Base-by-base conservation (phyloP, 2,329 filamentous ascomycete genomes). In the Endothia cerciana region DNA sequence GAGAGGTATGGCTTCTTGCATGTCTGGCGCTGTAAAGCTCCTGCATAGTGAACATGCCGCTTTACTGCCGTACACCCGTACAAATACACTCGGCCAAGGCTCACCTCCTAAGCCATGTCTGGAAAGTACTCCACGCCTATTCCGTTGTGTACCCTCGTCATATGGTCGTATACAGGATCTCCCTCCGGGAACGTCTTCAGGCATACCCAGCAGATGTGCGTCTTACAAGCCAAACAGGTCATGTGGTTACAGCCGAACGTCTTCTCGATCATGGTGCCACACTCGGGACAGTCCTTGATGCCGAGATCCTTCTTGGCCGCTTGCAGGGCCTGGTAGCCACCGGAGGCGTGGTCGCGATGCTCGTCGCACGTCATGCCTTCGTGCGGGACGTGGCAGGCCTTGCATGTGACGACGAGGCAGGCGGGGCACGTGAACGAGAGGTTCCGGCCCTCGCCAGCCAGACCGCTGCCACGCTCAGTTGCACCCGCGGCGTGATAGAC, bases 141-240 rank as follows among this genome's bases (percentile, higher is more conserved):
- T 15, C 30, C 30, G 1, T 30, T 30, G 30, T 57, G 55, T 86
- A 17, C 38, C 59, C 8, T 43, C 19, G 33, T 69, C 72, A 77
- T 69, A 63, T 77, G 75, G 0, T 28, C 30, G 60, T 77, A 77
- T 40, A 72, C 74, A 30, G 38, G 33, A 0, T 4, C 11, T 0
- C 60, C 49, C 11, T 40, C 60, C 3, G 70, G 22, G 66, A 83
- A 83, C 0, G 69, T 70, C 15, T 63, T 65, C 71, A 82, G 67
- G 65, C 83, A 85, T 3, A 78, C 73, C 81, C 81, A 85, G 66
- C 82, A 85, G 38, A 84, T 81, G 64, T 83, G 79, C 1, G 74
- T 69, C 2, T 72, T 67, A 64, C 82, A 85, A 0, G 67, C 69
- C 0, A 36, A 49, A 65, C 83, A 85, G 0, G 66, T 70, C 66